Conservation (phyloP, 805 yeast genomes). For the Candida quercuum region DNA sequence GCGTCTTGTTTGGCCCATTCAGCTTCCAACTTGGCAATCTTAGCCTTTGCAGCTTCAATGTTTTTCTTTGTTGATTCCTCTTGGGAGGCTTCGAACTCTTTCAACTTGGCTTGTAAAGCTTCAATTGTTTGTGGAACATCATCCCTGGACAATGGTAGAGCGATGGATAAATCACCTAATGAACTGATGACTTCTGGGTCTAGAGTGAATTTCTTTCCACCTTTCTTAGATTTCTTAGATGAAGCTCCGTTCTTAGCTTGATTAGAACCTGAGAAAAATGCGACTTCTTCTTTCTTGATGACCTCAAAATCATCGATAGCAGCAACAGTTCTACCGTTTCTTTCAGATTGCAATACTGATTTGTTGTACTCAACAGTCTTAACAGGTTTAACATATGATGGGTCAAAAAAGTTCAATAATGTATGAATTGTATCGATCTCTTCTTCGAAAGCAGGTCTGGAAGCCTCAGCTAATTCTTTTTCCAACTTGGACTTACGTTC, state of each 20-base stretch:
- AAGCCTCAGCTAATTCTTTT: slow-evolving; percentile 65
- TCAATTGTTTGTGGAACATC: slow-evolving; percentile 63
- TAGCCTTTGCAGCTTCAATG: slow-evolving; percentile 70
- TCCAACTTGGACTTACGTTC: slow-evolving; percentile 58
- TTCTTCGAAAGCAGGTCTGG: slow-evolving; percentile 75
- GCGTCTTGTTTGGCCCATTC: slow-evolving; percentile 43
- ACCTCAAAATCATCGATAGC: slow-evolving; percentile 61
- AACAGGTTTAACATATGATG: slow-evolving; percentile 60
- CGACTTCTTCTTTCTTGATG: slow-evolving; percentile 57
- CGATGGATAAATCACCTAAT: slow-evolving; percentile 68
- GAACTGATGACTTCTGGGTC: slow-evolving; percentile 77
- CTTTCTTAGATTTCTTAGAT: slow-evolving; percentile 50
- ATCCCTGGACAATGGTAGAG: slow-evolving; percentile 72
- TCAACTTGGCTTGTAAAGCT: slow-evolving; percentile 66
- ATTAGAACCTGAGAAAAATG: slow-evolving; percentile 48
- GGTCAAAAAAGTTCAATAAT: slow-evolving; percentile 71
- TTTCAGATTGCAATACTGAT: slow-evolving; percentile 23
- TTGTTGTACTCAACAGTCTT: slow-evolving; percentile 26
- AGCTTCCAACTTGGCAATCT: slow-evolving; percentile 63
- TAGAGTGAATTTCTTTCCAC: slow-evolving; percentile 54
- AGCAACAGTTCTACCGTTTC: slow-evolving; percentile 42
- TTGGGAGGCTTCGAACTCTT: slow-evolving; percentile 63
- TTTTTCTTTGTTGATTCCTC: slow-evolving; percentile 76
- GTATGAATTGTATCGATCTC: slow-evolving; percentile 76
- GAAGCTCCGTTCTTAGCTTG: slow-evolving; percentile 29